These are phyloP conservation scores for Leptographium procerum DNA, from an alignment of 2,329 filamentous ascomycete species.

Conservation along the genomic window DNA sequence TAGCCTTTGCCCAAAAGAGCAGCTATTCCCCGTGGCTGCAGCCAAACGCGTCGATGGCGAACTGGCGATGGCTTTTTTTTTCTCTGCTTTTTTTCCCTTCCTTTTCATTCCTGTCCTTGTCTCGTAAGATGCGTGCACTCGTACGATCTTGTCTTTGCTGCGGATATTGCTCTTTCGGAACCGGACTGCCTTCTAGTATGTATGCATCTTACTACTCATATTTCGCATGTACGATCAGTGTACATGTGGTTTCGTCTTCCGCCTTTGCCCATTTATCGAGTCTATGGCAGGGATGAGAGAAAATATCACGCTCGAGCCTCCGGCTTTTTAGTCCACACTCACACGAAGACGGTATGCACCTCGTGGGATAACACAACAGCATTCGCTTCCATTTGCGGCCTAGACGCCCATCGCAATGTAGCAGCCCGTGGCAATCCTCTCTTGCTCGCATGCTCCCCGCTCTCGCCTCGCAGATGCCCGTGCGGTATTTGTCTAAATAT, in stretches of 20 bases:
- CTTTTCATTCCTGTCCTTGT: not conserved
- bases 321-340: not conserved
- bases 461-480: not conserved
- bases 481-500: not conserved
- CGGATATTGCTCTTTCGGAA: not conserved
- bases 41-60: not conserved
- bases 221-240: no score
- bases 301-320: not conserved
- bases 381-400: not conserved
- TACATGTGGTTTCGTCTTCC: no score
- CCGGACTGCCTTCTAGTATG: no score
- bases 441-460: not conserved
- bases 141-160: no score
- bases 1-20: not conserved
- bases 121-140: no score
- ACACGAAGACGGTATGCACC: not conserved
- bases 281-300: not conserved
- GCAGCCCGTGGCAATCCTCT: not conserved
- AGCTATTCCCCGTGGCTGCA: not conserved
- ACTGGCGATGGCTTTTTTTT: not conserved
- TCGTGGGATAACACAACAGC: not conserved
- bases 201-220: no score
- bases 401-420: not conserved
- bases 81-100: not conserved
- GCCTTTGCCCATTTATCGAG: no score